phyloP scores from a whole-genome alignment of 2,329 filamentous ascomycete species.

The Sporothrix humicola region DNA sequence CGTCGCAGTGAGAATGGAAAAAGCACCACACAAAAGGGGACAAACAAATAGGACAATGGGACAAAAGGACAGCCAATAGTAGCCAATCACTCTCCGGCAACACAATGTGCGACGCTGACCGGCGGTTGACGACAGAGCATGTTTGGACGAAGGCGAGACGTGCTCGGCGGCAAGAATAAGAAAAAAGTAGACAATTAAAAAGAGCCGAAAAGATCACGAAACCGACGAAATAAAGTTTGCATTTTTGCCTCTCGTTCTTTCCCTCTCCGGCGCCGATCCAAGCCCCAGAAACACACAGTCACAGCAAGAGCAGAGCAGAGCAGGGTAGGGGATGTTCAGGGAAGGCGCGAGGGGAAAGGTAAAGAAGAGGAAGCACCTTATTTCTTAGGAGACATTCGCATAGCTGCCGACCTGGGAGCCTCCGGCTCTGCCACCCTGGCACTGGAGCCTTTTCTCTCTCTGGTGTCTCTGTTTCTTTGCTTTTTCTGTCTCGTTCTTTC shows the following conservation, averaged over 20 bases:
- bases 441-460: neutral
- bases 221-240: neutral
- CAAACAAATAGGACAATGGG: neutral
- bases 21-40: slow-evolving; percentile 1
- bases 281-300: neutral
- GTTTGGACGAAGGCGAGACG: neutral
- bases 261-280: neutral
- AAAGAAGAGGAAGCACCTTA: neutral
- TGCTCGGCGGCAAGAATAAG: neutral
- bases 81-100: slow-evolving; percentile 25
- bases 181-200: neutral
- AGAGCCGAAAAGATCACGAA: too few relatives aligned
- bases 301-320: neutral
- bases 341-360: neutral
- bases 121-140: slow-evolving; percentile 22
- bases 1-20: slow-evolving; percentile 6
- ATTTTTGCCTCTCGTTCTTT: neutral
- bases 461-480: neutral
- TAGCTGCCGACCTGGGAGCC: slow-evolving; percentile 14
- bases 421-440: neutral
- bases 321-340: too few relatives aligned
- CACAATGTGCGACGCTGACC: slow-evolving; percentile 28
- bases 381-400: neutral
- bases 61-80: neutral
- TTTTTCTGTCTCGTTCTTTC: neutral